These are phyloP conservation scores for Cladosporium halotolerans DNA, from an alignment of 2,329 filamentous ascomycete species.

Conservation along the genomic window DNA sequence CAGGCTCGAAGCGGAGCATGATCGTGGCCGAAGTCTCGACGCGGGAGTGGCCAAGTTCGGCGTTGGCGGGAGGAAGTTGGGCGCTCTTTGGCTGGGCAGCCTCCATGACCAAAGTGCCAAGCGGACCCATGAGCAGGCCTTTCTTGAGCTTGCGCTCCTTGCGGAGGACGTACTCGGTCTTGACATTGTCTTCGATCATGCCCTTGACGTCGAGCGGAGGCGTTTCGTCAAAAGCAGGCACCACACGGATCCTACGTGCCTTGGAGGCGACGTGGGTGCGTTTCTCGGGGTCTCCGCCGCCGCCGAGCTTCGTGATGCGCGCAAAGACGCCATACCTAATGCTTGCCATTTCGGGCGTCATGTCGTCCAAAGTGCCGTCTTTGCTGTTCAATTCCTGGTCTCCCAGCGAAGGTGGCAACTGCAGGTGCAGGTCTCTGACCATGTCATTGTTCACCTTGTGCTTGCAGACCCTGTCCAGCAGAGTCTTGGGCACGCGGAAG, in stretches of 20 bases:
- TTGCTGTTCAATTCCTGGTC: conserved; percentile 48
- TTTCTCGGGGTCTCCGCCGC: conserved; percentile 9
- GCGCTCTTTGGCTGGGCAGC: conserved; percentile 54
- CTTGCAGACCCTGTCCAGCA: conserved; percentile 54
- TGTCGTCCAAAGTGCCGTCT: conserved; percentile 48
- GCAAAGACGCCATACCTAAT: conserved; percentile 50
- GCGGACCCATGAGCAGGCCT: conserved; percentile 52
- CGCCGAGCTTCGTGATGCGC: no score
- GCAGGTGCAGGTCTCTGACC: conserved; percentile 50
- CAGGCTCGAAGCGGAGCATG: conserved; percentile 56
- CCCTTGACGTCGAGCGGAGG: conserved; percentile 51
- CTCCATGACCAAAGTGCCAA: conserved; percentile 53
- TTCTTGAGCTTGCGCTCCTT: conserved; percentile 56
- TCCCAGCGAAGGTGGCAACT: conserved; percentile 57
- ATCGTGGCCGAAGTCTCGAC: conserved; percentile 41
- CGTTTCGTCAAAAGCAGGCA: conserved; percentile 53
- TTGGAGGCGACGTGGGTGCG: conserved; percentile 42
- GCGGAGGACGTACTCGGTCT: conserved; percentile 45
- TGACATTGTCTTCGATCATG: conserved; percentile 32
- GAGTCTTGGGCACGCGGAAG: conserved; percentile 55
- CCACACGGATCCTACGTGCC: conserved; percentile 52
- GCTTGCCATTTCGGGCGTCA: conserved; percentile 57
- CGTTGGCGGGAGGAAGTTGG: conserved; percentile 38
- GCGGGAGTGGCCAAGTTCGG: conserved; percentile 31
- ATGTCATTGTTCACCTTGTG: conserved; percentile 47